These are phyloP conservation scores for Quercus rubra DNA, from an alignment of 306 rosid species.

Conservation along the genomic window DNA sequence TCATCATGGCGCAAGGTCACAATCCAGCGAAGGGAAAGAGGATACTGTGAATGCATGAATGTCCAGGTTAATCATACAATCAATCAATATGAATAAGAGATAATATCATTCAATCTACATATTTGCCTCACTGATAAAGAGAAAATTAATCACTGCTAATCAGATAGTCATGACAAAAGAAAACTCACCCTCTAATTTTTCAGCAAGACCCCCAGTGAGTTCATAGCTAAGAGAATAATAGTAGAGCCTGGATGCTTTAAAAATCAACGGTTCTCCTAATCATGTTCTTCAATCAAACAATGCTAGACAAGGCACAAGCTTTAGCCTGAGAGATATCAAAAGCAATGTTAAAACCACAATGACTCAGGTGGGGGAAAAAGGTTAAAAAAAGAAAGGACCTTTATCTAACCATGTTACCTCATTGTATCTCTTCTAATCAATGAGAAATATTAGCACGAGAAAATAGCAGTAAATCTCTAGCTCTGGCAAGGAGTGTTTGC, in stretches of 20 bases:
- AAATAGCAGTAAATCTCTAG: constrained; percentile 75
- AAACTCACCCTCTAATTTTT: constrained; percentile 76
- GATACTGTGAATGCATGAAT: constrained; percentile 44
- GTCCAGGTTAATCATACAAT: not conserved
- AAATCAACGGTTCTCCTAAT: constrained; percentile 89
- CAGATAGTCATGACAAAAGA: not conserved
- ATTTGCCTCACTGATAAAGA: not conserved
- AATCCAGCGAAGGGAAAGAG: constrained; percentile 88
- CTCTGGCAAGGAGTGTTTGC: constrained; percentile 70
- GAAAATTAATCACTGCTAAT: not conserved
- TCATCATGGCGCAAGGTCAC: constrained; percentile 95
- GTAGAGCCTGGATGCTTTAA: constrained; percentile 80
- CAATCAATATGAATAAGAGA: not conserved
- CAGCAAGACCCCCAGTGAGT: constrained; percentile 82
- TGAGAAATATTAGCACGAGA: constrained; percentile 74
- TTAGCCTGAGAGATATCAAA: constrained; percentile 53
- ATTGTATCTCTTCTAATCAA: constrained; percentile 79
- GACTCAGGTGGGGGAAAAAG: not conserved
- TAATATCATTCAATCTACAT: not conserved
- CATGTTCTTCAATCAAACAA: constrained; percentile 68
- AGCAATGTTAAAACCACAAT: not conserved
- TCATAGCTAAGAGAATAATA: constrained; percentile 86
- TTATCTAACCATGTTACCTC: constrained; percentile 46
- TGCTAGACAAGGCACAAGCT: constrained; percentile 83
- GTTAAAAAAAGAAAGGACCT: not conserved